phyloP scores from a whole-genome alignment of 768 basidiomycete species.

The Butyriboletus loyo region DNA sequence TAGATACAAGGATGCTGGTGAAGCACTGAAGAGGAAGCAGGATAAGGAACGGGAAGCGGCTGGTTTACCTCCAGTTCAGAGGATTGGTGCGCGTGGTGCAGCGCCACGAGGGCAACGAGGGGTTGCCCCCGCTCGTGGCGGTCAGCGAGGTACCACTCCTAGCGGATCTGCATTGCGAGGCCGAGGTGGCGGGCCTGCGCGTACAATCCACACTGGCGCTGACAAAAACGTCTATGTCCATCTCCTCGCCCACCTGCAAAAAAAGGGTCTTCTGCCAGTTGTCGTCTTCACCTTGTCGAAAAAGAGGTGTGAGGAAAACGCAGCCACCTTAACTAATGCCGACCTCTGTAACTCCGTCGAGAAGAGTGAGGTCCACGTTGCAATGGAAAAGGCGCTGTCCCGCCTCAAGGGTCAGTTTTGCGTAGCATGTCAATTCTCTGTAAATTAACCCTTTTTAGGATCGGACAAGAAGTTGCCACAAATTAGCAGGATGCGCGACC shows the following conservation, averaged over 20 bases:
- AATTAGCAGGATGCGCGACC: slow-evolving; percentile 83
- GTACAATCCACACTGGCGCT: slow-evolving; percentile 62
- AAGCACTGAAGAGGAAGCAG: slow-evolving; percentile 88
- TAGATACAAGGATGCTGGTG: slow-evolving; percentile 88
- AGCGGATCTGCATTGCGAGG: slow-evolving; percentile 34
- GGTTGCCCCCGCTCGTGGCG: slow-evolving; percentile 47
- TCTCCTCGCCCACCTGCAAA: slow-evolving; percentile 80
- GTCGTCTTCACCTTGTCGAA: slow-evolving; percentile 98
- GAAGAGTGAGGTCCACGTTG: slow-evolving; percentile 96
- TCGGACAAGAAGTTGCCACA: slow-evolving; percentile 92
- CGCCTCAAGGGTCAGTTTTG: slow-evolving; percentile 73
- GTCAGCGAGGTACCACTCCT: slow-evolving; percentile 48
- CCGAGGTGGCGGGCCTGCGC: slow-evolving; percentile 45
- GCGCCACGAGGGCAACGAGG: slow-evolving; percentile 49
- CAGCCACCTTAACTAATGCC: slow-evolving; percentile 78
- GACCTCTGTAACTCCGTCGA: slow-evolving; percentile 88
- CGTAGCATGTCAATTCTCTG: neutral
- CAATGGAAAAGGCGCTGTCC: slow-evolving; percentile 87
- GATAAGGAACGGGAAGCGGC: slow-evolving; percentile 98
- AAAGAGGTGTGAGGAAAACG: slow-evolving; percentile 96
- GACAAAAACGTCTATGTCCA: slow-evolving; percentile 96
- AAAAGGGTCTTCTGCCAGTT: slow-evolving; percentile 83
- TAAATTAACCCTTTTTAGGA: slow-evolving; percentile 43
- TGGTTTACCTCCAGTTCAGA: slow-evolving; percentile 82
- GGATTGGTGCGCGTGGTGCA: slow-evolving; percentile 77